Conservation (phyloP, 371 early-diverging fungal genomes). For the Mucor irregularis region DNA sequence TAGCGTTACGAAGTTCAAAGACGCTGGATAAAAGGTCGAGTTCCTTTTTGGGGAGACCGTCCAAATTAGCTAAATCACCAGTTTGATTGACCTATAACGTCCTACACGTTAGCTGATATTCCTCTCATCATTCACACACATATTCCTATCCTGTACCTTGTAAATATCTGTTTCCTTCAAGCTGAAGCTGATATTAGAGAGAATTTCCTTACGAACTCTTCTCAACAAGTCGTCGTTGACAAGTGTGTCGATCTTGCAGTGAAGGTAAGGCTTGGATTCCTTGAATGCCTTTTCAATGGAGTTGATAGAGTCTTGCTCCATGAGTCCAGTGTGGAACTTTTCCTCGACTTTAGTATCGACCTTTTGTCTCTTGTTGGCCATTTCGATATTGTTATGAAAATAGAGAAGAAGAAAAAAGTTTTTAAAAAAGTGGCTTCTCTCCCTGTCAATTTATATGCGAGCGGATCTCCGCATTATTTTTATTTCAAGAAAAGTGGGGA, state of each 20-base stretch:
- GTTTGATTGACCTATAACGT: constrained; percentile 64
- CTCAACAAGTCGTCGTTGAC: constrained; percentile 60
- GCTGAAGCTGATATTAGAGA: constrained; percentile 62
- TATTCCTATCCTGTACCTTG: constrained; percentile 54
- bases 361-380: constrained; percentile 20
- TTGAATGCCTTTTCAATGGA: constrained; percentile 35
- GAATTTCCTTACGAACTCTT: constrained; percentile 65
- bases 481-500: constrained; percentile 59
- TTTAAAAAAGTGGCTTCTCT: constrained; percentile 4
- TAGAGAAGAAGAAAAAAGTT: constrained; percentile 5
- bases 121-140: no score
- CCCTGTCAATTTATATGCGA: background rate
- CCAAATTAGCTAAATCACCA: constrained; percentile 80
- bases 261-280: constrained; percentile 64
- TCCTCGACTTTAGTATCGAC: constrained; percentile 15
- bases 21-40: constrained; percentile 47
- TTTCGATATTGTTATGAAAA: background rate
- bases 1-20: constrained; percentile 63
- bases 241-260: constrained; percentile 62
- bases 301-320: constrained; percentile 17
- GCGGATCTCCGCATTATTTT: constrained; percentile 36
- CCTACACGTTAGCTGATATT: no score
- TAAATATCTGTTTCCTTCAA: constrained; percentile 84
- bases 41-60: constrained; percentile 68
- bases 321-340: constrained; percentile 32